Base-by-base conservation (phyloP, 1,284 basidiomycete species). In the Phlebopus sp. region DNA sequence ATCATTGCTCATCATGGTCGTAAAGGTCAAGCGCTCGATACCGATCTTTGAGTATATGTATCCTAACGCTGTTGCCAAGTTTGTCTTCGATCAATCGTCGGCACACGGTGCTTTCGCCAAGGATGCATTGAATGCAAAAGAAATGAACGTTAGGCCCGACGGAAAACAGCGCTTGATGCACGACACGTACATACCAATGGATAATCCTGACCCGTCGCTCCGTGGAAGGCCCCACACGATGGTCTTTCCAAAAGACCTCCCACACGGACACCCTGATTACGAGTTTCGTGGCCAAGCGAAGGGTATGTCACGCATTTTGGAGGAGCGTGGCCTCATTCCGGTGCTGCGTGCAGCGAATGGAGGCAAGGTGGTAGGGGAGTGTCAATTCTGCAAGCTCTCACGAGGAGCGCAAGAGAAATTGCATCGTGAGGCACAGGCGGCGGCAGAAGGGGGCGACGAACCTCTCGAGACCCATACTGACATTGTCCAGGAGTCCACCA, bases 241-340 rank as follows among this genome's bases (percentile, higher is more conserved):
- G n/a, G n/a, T n/a, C n/a, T n/a, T n/a, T n/a, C n/a, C n/a, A n/a
- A n/a, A n/a, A n/a, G n/a, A n/a, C n/a, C n/a, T n/a, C n/a, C n/a
- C n/a, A n/a, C n/a, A n/a, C n/a, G n/a, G n/a, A n/a, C n/a, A n/a
- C n/a, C n/a, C n/a, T n/a, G n/a, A n/a, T n/a, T n/a, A n/a, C n/a
- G 34, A 27, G 4, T 29, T 29, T 6, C 50, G 52, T 3, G 66
- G 68, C 0, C 32, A 54, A 4, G 69, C 70, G 57, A 71, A 72
- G 53, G 70, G n/a, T n/a, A 72, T 72, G 69, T 56, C 51, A 0
- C 15, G 43, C 0, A 62, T 72, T 30, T 51, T 72, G 2, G 50
- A 59, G 29, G 68, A 70, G 42, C 47, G 60, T 1, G 60, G 60
- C 21, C 21, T 23, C 21, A 23, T 23, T 23, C 4, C 21, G 6